Conservation (phyloP, 2,329 filamentous ascomycete genomes). For the Aspergillus sp. region DNA sequence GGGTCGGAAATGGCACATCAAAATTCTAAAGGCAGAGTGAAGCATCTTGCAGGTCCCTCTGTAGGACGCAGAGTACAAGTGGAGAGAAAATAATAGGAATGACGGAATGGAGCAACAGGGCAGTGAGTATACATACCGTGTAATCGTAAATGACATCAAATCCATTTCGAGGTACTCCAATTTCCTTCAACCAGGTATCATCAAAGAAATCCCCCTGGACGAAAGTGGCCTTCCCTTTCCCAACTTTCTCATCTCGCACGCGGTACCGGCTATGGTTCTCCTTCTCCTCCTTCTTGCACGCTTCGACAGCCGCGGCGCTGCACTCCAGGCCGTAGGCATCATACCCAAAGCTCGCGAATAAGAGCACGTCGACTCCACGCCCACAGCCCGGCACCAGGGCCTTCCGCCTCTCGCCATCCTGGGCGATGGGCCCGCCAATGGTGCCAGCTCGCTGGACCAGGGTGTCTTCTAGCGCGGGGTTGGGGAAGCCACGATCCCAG, state of each 20-base stretch:
- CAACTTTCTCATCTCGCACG: constrained; percentile 34
- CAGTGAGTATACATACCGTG: constrained; percentile 46
- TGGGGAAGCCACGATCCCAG: constrained; percentile 58
- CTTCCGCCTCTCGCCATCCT: constrained; percentile 40
- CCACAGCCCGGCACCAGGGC: constrained; percentile 81
- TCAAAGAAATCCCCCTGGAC: constrained; percentile 47
- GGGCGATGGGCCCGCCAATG: constrained; percentile 35
- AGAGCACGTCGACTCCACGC: constrained; percentile 73
- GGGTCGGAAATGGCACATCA: constrained; percentile 1
- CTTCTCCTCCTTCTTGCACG: constrained; percentile 35
- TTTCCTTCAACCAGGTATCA: constrained; percentile 40
- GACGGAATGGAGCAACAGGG: constrained; percentile 4
- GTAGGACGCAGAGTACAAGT: constrained; percentile 7
- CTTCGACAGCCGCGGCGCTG: constrained; percentile 50
- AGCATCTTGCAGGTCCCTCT: constrained; percentile 1
- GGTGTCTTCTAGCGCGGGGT: constrained; percentile 57
- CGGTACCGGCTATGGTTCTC: constrained; percentile 34
- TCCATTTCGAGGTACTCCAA: constrained; percentile 32
- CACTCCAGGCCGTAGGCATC: constrained; percentile 74
- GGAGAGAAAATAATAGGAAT: constrained; percentile 3
- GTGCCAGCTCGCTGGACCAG: constrained; percentile 42
- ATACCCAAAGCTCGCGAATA: constrained; percentile 72
- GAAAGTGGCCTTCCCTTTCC: constrained; percentile 40
- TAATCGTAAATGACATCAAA: constrained; percentile 62
- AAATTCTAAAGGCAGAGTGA: not conserved